A percentile compares a stretch with the other conserved stretches of the same genome.
These are phyloP conservation scores for Mollisia scopiformis DNA, from an alignment of 2,329 filamentous ascomycete species.

Conservation along the genomic window DNA sequence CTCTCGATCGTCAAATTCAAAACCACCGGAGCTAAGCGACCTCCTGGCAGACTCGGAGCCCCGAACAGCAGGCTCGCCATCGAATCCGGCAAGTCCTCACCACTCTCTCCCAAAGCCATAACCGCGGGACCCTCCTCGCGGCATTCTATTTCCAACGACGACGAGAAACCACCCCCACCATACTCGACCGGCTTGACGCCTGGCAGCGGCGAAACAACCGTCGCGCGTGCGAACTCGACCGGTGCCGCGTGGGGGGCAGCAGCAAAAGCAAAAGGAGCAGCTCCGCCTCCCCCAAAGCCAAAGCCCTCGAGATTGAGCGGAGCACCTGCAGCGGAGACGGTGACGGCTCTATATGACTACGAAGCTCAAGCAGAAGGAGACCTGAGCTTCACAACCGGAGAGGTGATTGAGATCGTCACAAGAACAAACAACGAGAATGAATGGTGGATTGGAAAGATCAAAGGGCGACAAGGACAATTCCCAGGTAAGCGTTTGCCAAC, in stretches of 20 bases:
- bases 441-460: constrained; percentile 89
- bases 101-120: constrained; percentile 22
- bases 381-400: constrained; percentile 85
- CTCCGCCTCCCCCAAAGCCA: constrained; percentile 75
- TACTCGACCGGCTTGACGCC: constrained; percentile 55
- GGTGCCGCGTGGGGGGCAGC: constrained; percentile 48
- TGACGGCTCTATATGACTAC: constrained; percentile 93
- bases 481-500: constrained; percentile 65
- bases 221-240: constrained; percentile 45
- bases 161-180: constrained; percentile 69
- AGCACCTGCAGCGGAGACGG: constrained; percentile 70
- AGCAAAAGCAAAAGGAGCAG: constrained; percentile 69
- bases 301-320: constrained; percentile 76
- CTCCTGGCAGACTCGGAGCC: constrained; percentile 31
- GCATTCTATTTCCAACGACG: constrained; percentile 42
- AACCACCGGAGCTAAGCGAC: constrained; percentile 71
- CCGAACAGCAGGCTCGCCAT: constrained; percentile 29
- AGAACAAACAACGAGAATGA: constrained; percentile 92
- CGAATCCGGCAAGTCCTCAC: constrained; percentile 39
- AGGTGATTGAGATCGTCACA: constrained; percentile 84
- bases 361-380: constrained; percentile 95
- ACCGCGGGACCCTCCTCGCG: constrained; percentile 40
- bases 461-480: constrained; percentile 86
- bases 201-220: constrained; percentile 28
- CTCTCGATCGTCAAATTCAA: constrained; percentile 90